A percentile compares a stretch with the other conserved stretches of the same genome.
phyloP scores from a whole-genome alignment of 1,284 basidiomycete genomes.

The Fomitiporia mediterranea region DNA sequence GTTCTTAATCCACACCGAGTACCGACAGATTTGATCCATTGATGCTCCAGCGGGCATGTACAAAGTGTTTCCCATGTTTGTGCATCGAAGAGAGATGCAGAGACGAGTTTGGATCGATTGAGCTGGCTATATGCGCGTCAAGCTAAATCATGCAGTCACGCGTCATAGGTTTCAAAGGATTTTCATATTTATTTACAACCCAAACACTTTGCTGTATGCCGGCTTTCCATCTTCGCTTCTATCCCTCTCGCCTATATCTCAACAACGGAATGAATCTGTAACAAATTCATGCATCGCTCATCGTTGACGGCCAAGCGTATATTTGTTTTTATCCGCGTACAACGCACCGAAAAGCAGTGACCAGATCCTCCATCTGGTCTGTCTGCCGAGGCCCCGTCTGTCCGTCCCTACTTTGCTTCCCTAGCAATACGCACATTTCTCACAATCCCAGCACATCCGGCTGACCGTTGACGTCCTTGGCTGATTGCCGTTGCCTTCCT shows the following conservation, averaged over 20 bases:
- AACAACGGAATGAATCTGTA: background rate
- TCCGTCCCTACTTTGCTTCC: background rate
- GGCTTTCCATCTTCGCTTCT: background rate
- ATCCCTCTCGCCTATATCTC: background rate
- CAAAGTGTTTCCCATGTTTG: background rate
- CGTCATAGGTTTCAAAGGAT: background rate
- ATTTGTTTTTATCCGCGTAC: background rate
- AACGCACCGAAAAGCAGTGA: background rate
- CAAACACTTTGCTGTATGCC: no score
- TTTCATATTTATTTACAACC: background rate
- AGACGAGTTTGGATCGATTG: background rate
- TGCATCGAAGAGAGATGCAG: background rate
- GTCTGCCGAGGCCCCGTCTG: background rate
- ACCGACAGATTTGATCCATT: background rate
- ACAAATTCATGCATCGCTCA: no score
- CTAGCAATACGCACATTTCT: background rate
- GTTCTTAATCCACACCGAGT: background rate
- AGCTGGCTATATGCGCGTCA: constrained; percentile 1
- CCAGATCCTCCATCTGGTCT: constrained; percentile 6
- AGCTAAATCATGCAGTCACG: background rate
- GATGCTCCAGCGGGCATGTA: background rate
- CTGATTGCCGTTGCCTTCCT: constrained; percentile 1
- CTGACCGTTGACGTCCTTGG: constrained; percentile 2
- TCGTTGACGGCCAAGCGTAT: background rate
- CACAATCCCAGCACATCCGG: background rate